phyloP scores from a whole-genome alignment of 768 basidiomycete species.

The Leccinum rimulosum region DNA sequence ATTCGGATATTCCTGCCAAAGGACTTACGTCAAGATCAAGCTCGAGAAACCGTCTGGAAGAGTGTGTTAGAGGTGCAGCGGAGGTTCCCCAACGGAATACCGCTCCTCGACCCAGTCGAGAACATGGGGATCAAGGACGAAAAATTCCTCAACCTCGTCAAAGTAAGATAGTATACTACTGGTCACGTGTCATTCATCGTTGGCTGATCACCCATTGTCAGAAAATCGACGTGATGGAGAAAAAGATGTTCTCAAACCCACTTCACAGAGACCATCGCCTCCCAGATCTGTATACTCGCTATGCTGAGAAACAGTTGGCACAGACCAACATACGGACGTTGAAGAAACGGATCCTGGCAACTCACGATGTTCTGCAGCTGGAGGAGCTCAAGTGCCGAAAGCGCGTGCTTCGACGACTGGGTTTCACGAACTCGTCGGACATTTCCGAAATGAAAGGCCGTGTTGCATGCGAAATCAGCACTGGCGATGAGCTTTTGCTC shows the following conservation, averaged over 20 bases:
- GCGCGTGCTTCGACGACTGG: slow-evolving; percentile 87
- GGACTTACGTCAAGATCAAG: slow-evolving; percentile 73
- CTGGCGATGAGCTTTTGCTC: slow-evolving; percentile 92
- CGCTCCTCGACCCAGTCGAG: slow-evolving; percentile 85
- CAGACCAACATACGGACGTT: slow-evolving; percentile 70
- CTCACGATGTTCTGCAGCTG: slow-evolving; percentile 89
- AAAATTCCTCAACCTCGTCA: slow-evolving; percentile 82
- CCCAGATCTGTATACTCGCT: slow-evolving; percentile 77
- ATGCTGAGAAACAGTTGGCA: slow-evolving; percentile 69
- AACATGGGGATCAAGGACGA: slow-evolving; percentile 97
- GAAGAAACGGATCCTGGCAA: slow-evolving; percentile 84
- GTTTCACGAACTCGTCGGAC: slow-evolving; percentile 84
- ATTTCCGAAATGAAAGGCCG: slow-evolving; percentile 98
- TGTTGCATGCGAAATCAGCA: slow-evolving; percentile 97
- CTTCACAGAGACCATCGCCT: slow-evolving; percentile 78
- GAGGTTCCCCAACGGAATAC: slow-evolving; percentile 84
- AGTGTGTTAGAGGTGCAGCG: slow-evolving; percentile 88
- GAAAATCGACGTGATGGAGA: slow-evolving; percentile 92
- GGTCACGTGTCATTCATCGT: neutral
- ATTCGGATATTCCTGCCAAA: slow-evolving; percentile 88
- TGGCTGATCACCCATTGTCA: slow-evolving; percentile 29
- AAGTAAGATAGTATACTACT: slow-evolving; percentile 46
- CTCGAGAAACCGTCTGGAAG: slow-evolving; percentile 86
- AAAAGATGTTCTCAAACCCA: slow-evolving; percentile 76
- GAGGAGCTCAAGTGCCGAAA: slow-evolving; percentile 97